Conservation (phyloP, 2,329 filamentous ascomycete genomes). For the Epichloe amarillans region DNA sequence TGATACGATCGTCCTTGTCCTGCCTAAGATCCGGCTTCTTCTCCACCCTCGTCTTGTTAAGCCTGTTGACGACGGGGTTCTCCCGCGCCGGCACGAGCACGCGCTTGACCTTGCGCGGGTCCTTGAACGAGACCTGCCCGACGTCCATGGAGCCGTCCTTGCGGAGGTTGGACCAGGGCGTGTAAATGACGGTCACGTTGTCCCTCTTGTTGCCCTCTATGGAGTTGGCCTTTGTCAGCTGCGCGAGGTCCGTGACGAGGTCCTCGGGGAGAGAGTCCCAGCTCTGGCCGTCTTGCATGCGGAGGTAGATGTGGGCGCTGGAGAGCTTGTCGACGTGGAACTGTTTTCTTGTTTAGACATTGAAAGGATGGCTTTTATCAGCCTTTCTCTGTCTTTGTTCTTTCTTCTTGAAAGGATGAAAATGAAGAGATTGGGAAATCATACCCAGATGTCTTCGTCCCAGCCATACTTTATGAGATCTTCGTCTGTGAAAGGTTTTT, state of each 20-base stretch:
- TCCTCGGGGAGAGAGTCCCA: constrained; percentile 73
- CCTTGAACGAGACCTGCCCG: constrained; percentile 90
- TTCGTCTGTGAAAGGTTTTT: constrained; percentile 52
- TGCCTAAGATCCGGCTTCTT: constrained; percentile 70
- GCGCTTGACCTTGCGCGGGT: constrained; percentile 71
- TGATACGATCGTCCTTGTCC: constrained; percentile 67
- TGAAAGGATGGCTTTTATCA: neutral
- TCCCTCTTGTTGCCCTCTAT: constrained; percentile 99
- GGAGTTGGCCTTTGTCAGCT: constrained; percentile 96
- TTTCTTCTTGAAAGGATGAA: neutral
- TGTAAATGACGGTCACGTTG: constrained; percentile 93
- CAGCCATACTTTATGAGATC: constrained; percentile 88
- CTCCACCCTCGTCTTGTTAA: constrained; percentile 93
- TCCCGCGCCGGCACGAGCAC: constrained; percentile 68
- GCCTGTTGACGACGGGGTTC: constrained; percentile 87
- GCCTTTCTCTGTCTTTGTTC: too few relatives aligned
- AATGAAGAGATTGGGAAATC: neutral
- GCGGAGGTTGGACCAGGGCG: constrained; percentile 89
- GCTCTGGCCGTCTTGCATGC: constrained; percentile 60
- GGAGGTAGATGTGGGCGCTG: constrained; percentile 90
- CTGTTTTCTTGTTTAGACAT: constrained; percentile 26
- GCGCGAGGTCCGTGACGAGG: constrained; percentile 78
- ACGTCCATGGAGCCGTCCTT: constrained; percentile 94
- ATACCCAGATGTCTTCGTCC: constrained; percentile 77
- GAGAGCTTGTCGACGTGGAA: constrained; percentile 98